phyloP scores from a whole-genome alignment of 169 alveolate genomes.

The Babesia sp. region DNA sequence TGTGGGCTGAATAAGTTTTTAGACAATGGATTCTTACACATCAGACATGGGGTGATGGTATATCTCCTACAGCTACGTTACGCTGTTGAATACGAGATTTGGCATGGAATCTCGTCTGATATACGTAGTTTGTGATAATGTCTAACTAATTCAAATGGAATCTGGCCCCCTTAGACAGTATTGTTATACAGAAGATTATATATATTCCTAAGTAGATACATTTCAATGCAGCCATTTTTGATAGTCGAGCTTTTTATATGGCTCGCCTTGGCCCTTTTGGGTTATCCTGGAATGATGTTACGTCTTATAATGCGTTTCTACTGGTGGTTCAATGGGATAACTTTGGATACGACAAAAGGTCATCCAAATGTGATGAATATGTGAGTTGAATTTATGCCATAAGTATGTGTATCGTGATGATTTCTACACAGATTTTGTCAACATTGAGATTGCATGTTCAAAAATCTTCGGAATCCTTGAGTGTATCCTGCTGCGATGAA shows the following conservation, averaged over 20 bases:
- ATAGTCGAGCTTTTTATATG: slow-evolving; percentile 5
- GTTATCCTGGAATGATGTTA: slow-evolving; percentile 6
- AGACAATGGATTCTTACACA: slow-evolving; percentile 10
- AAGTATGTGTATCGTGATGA: no score
- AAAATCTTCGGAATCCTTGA: no score
- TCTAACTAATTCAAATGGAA: neutral
- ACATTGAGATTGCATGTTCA: no score
- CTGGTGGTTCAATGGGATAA: slow-evolving; percentile 33
- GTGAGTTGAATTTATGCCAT: neutral
- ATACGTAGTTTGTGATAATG: neutral
- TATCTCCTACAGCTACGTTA: neutral
- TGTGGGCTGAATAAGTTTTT: neutral
- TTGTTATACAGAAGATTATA: neutral
- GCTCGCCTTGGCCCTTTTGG: neutral
- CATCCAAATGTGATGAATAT: slow-evolving; percentile 16
- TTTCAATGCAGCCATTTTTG: neutral
- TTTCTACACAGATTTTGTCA: neutral
- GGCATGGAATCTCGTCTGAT: neutral
- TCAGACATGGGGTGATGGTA: slow-evolving; percentile 14
- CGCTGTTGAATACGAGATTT: no score
- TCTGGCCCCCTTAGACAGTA: neutral
- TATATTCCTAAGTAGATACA: neutral
- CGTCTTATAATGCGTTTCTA: neutral
- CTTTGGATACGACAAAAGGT: neutral
- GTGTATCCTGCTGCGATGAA: no score